Evolutionary conservation across 306 rosid species (phyloP).

Genomic region (Luffa aegyptiaca): DNA sequence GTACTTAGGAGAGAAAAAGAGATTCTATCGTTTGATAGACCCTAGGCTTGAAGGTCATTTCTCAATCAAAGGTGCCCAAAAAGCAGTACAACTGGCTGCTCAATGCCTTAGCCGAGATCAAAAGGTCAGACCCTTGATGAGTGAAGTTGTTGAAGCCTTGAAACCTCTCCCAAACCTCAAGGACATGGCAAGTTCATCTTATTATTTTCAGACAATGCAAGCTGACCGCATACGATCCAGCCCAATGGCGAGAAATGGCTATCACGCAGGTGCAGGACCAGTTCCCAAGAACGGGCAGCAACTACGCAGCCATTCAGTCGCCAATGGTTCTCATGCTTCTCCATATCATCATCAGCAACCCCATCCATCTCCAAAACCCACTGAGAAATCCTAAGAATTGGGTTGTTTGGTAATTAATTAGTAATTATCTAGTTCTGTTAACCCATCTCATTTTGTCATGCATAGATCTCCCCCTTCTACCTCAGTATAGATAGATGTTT

Average conservation of each 20-base stretch:
- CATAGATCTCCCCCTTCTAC: slow-evolving; percentile 6
- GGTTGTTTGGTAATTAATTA: slow-evolving; percentile 23
- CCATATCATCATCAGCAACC: slow-evolving; percentile 81
- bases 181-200: slow-evolving; percentile 97
- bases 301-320: slow-evolving; percentile 66
- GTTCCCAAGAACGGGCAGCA: slow-evolving; percentile 57
- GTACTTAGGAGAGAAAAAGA: slow-evolving; percentile 77
- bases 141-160: slow-evolving; percentile 84
- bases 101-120: slow-evolving; percentile 93
- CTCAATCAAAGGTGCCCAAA: slow-evolving; percentile 89
- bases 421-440: slow-evolving; percentile 12
- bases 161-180: slow-evolving; percentile 85
- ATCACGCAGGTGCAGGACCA: slow-evolving; percentile 44
- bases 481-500: slow-evolving; percentile 7
- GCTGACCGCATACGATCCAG: slow-evolving; percentile 58
- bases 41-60: slow-evolving; percentile 96
- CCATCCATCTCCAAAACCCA: slow-evolving; percentile 84
- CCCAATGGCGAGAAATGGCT: slow-evolving; percentile 54
- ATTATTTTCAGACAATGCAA: slow-evolving; percentile 77
- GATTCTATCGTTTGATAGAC: slow-evolving; percentile 79
- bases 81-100: slow-evolving; percentile 74
- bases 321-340: slow-evolving; percentile 68
- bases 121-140: slow-evolving; percentile 81
- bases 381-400: slow-evolving; percentile 47
- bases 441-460: slow-evolving; percentile 20